Conservation (phyloP, 306 rosid genomes). For the Pyrus pyrifolia region DNA sequence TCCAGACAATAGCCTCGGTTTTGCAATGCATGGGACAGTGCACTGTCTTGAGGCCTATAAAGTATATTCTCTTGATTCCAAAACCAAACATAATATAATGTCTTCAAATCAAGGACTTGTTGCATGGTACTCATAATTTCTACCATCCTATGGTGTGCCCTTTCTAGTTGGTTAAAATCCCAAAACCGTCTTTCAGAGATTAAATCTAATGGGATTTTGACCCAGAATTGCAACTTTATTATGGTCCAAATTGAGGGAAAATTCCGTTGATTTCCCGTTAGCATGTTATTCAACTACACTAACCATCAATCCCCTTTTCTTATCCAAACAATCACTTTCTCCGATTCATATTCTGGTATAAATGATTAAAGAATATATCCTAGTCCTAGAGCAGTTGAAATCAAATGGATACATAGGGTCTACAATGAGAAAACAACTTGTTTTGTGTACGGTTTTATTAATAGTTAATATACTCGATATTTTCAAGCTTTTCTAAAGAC, state of each 20-base stretch:
- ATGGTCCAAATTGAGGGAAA: not conserved
- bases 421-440: not conserved
- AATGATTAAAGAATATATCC: not conserved
- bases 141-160: too few relatives aligned
- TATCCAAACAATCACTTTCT: not conserved
- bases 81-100: too few relatives aligned
- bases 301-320: not conserved
- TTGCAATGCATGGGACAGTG: too few relatives aligned
- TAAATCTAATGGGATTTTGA: not conserved
- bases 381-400: not conserved
- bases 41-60: too few relatives aligned
- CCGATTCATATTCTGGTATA: not conserved
- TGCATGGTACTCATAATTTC: too few relatives aligned
- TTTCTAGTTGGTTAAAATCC: not conserved
- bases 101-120: too few relatives aligned
- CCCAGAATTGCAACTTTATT: not conserved
- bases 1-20: too few relatives aligned
- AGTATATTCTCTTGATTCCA: too few relatives aligned
- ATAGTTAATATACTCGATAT: not conserved
- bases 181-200: not conserved
- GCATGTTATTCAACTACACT: not conserved
- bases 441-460: not conserved
- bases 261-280: not conserved
- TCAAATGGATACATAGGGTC: not conserved
- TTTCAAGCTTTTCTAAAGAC: not conserved